Evolutionary conservation across 495 filamentous ascomycete genomes (phyloP).

Genomic region (Talaromyces proteolyticus): DNA sequence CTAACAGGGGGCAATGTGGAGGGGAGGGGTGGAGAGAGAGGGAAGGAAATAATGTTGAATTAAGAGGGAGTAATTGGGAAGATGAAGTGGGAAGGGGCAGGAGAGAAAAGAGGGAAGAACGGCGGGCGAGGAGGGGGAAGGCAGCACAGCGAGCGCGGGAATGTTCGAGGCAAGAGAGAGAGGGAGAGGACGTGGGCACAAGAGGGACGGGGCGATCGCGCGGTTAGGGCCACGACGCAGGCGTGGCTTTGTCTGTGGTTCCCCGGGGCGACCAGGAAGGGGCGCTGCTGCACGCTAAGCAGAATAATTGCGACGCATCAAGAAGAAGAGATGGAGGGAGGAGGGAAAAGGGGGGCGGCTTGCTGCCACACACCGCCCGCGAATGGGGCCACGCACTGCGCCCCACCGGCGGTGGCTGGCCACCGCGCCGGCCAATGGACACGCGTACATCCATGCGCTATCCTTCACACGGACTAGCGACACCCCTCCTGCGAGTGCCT

Average conservation of each 20-base stretch:
- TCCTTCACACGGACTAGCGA: too few relatives aligned
- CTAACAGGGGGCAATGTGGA: conserved; percentile 17
- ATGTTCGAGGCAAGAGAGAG: not conserved
- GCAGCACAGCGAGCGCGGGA: too few relatives aligned
- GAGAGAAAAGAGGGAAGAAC: conserved; percentile 9
- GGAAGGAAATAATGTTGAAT: conserved; percentile 23
- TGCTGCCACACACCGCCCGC: not conserved
- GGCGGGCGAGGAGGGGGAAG: conserved; percentile 7
- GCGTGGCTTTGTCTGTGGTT: too few relatives aligned
- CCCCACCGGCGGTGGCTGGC: not conserved
- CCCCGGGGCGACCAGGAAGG: not conserved
- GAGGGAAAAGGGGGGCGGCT: not conserved
- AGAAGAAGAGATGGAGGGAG: not conserved
- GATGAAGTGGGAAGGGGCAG: conserved; percentile 12
- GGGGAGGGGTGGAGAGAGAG: conserved; percentile 30
- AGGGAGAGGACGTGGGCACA: conserved; percentile 2
- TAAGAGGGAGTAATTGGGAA: conserved; percentile 24
- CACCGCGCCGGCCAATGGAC: not conserved
- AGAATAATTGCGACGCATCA: not conserved
- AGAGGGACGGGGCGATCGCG: not conserved
- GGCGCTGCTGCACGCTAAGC: too few relatives aligned
- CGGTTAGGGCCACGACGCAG: not conserved
- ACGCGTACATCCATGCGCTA: not conserved
- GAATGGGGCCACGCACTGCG: not conserved
- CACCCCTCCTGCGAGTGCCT: too few relatives aligned